phyloP scores from a whole-genome alignment of 192 early-diverging fungal genomes.

The Cladochytrium replicatum region DNA sequence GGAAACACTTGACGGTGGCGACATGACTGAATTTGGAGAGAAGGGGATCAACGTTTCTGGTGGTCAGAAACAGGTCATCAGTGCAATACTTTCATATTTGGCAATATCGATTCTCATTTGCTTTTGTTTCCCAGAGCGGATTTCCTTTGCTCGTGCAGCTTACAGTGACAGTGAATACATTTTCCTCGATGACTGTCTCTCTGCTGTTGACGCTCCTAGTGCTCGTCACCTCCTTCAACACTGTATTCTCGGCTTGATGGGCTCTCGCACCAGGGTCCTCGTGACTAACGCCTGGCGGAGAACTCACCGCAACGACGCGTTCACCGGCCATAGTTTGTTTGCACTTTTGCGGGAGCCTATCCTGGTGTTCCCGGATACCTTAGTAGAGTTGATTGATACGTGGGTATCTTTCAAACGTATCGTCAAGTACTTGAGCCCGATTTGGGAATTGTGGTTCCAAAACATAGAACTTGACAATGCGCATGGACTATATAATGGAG shows the following conservation, averaged over 20 bases:
- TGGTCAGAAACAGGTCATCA: slow-evolving; percentile 67
- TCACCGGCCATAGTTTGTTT: slow-evolving; percentile 47
- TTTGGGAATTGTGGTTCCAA: slow-evolving; percentile 26
- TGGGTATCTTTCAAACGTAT: slow-evolving; percentile 38
- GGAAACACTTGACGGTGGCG: slow-evolving; percentile 29
- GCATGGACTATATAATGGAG: too few relatives aligned
- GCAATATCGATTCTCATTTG: too few relatives aligned
- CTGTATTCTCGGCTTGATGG: slow-evolving; percentile 10
- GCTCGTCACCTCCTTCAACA: slow-evolving; percentile 58
- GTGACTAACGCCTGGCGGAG: slow-evolving; percentile 16
- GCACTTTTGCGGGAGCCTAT: slow-evolving; percentile 47
- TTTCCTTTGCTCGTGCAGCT: slow-evolving; percentile 74
- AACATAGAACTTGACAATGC: slow-evolving; percentile 29
- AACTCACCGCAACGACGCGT: too few relatives aligned
- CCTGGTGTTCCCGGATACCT: slow-evolving; percentile 41
- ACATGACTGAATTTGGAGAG: slow-evolving; percentile 52
- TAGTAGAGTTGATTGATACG: slow-evolving; percentile 36
- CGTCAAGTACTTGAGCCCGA: slow-evolving; percentile 19
- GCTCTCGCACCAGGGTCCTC: slow-evolving; percentile 5
- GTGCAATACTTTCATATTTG: slow-evolving; percentile 25
- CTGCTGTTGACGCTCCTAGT: slow-evolving; percentile 80
- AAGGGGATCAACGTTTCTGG: slow-evolving; percentile 70
- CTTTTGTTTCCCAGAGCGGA: too few relatives aligned
- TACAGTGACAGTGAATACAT: slow-evolving; percentile 58
- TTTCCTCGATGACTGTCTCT: slow-evolving; percentile 78